Percentiles rank a stretch among this genome's conserved stretches.
These are phyloP conservation scores for Puccinellia tenuiflora DNA, from an alignment of 176 grass and related monocot genomes.

Conservation along the genomic window DNA sequence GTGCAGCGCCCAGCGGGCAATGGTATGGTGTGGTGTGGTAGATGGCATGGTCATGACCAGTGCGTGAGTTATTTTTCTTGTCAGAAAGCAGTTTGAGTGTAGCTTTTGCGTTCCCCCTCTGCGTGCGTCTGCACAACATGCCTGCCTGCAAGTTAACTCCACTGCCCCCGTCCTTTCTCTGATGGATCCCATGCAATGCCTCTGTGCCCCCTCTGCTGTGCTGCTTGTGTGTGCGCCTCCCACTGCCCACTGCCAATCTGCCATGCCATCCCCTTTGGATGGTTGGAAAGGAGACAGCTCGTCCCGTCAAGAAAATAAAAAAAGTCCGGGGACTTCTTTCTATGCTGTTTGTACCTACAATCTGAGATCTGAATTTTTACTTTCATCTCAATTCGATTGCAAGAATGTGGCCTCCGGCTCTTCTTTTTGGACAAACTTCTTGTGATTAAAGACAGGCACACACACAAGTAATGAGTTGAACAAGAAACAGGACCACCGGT, in stretches of 20 bases:
- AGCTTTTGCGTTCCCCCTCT: constrained; percentile 16
- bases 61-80: constrained; percentile 21
- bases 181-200: constrained; percentile 15
- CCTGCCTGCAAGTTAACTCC: constrained; percentile 32
- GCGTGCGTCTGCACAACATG: constrained; percentile 28
- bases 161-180: constrained; percentile 13
- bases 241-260: background rate
- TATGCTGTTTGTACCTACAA: background rate
- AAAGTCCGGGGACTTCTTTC: too few species aligned
- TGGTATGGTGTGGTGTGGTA: background rate
- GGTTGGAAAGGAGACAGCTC: constrained; percentile 24
- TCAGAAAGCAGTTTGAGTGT: constrained; percentile 32
- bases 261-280: constrained; percentile 14
- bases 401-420: background rate
- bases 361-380: constrained; percentile 1
- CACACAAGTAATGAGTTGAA: background rate
- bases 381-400: background rate
- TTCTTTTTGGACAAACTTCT: background rate
- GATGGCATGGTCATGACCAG: constrained; percentile 28
- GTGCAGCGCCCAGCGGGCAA: background rate
- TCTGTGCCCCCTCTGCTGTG: background rate
- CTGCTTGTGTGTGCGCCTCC: background rate
- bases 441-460: background rate
- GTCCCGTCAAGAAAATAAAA: background rate
- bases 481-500: background rate